Evolutionary conservation across 129 eudicot species (phyloP).

Genomic region (Logfia minima): DNA sequence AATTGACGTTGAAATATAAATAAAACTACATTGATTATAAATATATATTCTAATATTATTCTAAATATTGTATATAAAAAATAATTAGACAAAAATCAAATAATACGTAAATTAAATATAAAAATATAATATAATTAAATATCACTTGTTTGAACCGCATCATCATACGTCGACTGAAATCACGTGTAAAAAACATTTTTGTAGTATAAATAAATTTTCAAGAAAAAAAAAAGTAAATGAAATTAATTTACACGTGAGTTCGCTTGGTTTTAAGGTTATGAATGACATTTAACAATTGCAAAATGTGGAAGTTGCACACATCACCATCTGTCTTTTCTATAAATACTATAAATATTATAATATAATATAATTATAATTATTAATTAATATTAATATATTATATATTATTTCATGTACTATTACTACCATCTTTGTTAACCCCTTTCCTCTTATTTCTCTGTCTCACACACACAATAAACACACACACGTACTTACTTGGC

Average conservation of each 20-base stretch:
- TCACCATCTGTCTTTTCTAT: neutral
- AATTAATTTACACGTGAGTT: neutral
- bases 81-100: no score
- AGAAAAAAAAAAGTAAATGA: conserved; percentile 2
- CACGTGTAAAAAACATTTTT: no score
- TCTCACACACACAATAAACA: conserved; percentile 19
- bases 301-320: conserved; percentile 6
- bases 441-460: conserved; percentile 18
- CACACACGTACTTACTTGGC: conserved; percentile 42
- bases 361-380: neutral
- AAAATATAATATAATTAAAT: no score
- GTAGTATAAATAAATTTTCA: no score
- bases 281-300: conserved; percentile 25
- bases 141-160: no score
- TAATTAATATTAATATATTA: neutral
- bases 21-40: no score
- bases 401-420: conserved; percentile 7
- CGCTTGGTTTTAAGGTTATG: neutral
- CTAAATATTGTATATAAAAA: no score
- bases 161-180: no score
- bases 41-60: no score
- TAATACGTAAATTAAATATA: no score
- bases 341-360: neutral
- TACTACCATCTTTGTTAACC: conserved; percentile 17
- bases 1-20: no score